Evolutionary conservation across 108 stramenopile species (phyloP), one percentile per base, ranked within the genome.

Genomic region (Fistulifera pelliculosa): DNA sequence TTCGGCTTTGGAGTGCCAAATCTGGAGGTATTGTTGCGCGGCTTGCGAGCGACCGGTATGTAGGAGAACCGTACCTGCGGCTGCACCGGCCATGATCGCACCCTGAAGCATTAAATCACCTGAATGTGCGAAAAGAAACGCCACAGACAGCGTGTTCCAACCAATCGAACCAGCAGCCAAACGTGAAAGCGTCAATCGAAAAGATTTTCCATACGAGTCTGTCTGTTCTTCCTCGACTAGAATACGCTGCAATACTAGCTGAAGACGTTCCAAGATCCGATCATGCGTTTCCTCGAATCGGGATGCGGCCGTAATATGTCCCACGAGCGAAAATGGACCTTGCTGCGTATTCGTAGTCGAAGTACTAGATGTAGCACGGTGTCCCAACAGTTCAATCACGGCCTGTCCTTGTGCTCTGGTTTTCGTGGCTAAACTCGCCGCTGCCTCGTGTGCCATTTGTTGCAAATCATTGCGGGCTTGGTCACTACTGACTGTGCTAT

Each of bases 351-450:
- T n/a, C n/a, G n/a, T n/a, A n/a, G n/a, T n/a, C n/a, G n/a, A n/a
- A n/a, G 51, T 62, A 38, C 71, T 68, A 14, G 72, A 58, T 5
- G 73, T 54, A 1, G 84, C 81, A 21, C 83, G 66, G 43, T 81
- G 80, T 11, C 83, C 87, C 13, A 90, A 64, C 61, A 85, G 85
- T 54, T 85, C 82, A 31, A 83, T 66, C 0, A 81, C 69, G 18
- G 74, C 79, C 27, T 79, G 76, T 14, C 87, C 84, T 58, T 90
- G 87, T 25, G 69, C 80, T 55, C 77, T 54, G 43, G 81, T 74
- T 21, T 75, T 51, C 28, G 75, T 69, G 5, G 76, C 66, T 11
- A 88, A 60, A n/a, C 66, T 59, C 43, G 80, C 81, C 63, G 73
- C 73, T 47, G 68, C 61, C 51, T 64, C 59, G 23, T 57, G 12